Conservation (phyloP, 1,284 basidiomycete species). For the Malassezia nana region DNA sequence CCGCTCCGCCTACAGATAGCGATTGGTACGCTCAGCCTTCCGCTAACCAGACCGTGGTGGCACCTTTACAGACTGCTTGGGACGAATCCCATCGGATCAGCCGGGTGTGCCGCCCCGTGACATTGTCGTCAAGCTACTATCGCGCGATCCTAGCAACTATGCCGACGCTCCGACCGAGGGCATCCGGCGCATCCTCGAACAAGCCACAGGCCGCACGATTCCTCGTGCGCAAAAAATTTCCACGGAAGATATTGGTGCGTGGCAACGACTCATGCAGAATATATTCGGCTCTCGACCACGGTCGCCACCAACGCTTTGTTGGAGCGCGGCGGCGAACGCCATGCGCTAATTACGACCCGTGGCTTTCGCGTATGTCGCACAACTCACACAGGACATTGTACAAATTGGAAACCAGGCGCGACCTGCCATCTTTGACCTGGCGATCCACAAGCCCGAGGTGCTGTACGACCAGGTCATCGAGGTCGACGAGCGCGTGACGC, state of each 20-base stretch:
- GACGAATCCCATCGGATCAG: conserved; percentile 21
- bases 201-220: conserved; percentile 60
- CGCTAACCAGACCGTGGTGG: conserved; percentile 37
- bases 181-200: conserved; percentile 78
- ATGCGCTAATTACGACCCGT: conserved; percentile 80
- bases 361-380: conserved; percentile 59
- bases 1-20: conserved; percentile 30
- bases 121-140: conserved; percentile 50
- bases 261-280: conserved; percentile 56
- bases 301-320: conserved; percentile 92
- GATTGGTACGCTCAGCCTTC: conserved; percentile 15
- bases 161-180: conserved; percentile 87
- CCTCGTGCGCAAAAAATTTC: conserved; percentile 61
- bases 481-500: conserved; percentile 85
- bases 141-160: conserved; percentile 62
- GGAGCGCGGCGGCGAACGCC: conserved; percentile 82
- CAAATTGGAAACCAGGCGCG: conserved; percentile 86
- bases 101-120: conserved; percentile 25
- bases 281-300: conserved; percentile 83
- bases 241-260: conserved; percentile 66
- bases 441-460: conserved; percentile 58
- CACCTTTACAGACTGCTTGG: conserved; percentile 45
- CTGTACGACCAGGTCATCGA: conserved; percentile 73
- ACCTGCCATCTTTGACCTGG: conserved; percentile 57
- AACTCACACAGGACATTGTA: conserved; percentile 58